phyloP scores from a whole-genome alignment of 139 green algal genomes.

The Chlorella vulgaris region DNA sequence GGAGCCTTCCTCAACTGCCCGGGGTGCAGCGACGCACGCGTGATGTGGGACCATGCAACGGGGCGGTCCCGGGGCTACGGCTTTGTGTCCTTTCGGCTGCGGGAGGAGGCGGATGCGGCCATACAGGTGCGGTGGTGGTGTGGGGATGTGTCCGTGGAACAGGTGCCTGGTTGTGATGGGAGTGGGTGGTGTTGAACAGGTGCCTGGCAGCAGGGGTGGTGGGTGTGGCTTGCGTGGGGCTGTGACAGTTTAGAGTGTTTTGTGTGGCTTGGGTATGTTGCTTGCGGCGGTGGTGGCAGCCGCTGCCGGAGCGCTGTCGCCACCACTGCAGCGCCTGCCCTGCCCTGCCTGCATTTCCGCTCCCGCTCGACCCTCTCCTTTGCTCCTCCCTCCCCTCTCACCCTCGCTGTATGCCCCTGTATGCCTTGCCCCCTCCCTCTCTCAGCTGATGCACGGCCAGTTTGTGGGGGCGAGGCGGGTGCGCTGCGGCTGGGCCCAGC shows the following conservation, averaged over 20 bases:
- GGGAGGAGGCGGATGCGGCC: conserved; percentile 62
- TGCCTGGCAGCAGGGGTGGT: no score
- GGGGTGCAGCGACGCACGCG: conserved; percentile 68
- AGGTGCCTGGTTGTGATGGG: background rate
- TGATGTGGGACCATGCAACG: conserved; percentile 82
- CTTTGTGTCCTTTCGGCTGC: conserved; percentile 77
- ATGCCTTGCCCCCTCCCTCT: background rate
- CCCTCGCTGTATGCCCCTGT: background rate
- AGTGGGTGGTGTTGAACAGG: background rate
- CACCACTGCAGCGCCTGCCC: no score
- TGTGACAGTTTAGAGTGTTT: no score
- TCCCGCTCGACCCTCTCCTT: no score
- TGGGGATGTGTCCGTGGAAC: background rate
- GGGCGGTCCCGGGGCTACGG: conserved; percentile 74
- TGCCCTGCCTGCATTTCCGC: no score
- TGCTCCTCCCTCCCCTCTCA: no score
- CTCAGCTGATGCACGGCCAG: conserved; percentile 62
- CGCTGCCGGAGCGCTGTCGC: no score
- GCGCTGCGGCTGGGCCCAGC: conserved; percentile 77
- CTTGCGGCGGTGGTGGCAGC: no score
- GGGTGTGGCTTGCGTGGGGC: no score
- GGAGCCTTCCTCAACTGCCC: conserved; percentile 40
- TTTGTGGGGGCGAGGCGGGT: conserved; percentile 61
- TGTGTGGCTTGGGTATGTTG: no score
- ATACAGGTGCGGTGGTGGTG: conserved; percentile 38